Evolutionary conservation across 495 filamentous ascomycete species (phyloP), one percentile per base, ranked within the genome.

Genomic region (Jackrogersella minutella): DNA sequence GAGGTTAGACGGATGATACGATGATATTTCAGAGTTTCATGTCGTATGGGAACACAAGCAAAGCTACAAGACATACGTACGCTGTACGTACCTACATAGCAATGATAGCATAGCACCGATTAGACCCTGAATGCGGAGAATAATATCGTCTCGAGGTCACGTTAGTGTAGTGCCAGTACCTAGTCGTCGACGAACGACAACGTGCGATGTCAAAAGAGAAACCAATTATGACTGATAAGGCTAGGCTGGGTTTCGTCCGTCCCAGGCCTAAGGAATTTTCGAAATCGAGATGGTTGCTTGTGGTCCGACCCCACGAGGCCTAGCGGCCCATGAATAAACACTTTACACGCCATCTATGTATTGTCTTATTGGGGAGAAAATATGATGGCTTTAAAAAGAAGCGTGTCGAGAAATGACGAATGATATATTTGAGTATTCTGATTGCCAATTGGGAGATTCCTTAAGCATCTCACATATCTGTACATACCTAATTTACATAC

Each of bases 1-100:
- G 41, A 64, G 66, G 59, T 63, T 58, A 30, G 54, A 68, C 59
- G 65, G n/a, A 68, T 59, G 59, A 62, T 59, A 68, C 59, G 54
- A 68, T 39, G 16, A 51, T 31, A 59, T 59, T 60, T 55, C 37
- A 64, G 53, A 68, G 66, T 68, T 60, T 68, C 66, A 63, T 44
- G 41, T 68, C 52, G 66, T 54, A 63, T 68, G 58, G 28, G 40
- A 13, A 58, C 65, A 68, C 47, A 58, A 43, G 52, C 16, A 28
- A 54, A 54, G 33, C 19, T 54, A 24, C 46, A 26, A n/a, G n/a
- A n/a, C n/a, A n/a, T n/a, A n/a, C n/a, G n/a, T n/a, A n/a, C n/a
- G n/a, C n/a, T n/a, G n/a, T n/a, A n/a, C n/a, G 50, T 21, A 52
- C 11, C 9, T 57, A 41, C 36, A 39, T 13, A 41, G 39, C 39